Conservation (phyloP, 2,329 filamentous ascomycete species). For the Colletotrichum cuscutae region DNA sequence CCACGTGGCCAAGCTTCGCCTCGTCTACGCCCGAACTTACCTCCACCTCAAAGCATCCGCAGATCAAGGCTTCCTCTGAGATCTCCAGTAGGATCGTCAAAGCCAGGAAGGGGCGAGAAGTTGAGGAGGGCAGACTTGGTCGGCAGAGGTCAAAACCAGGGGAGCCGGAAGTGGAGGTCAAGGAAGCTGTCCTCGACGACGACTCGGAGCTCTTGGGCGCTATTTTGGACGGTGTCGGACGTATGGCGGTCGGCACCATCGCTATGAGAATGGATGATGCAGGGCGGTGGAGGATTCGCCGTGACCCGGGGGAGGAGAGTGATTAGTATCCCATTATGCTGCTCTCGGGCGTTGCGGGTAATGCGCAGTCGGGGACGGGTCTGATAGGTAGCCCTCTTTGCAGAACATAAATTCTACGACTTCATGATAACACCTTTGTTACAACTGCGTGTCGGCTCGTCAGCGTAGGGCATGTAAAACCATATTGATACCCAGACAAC, state of each 20-base stretch:
- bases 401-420: background rate
- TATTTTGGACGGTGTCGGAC: slow-evolving; percentile 49
- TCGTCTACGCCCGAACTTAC: too few relatives aligned
- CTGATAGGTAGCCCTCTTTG: background rate
- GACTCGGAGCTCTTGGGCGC: slow-evolving; percentile 46
- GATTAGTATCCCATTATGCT: background rate
- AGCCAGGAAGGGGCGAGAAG: background rate
- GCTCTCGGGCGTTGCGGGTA: background rate
- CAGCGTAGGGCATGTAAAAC: background rate
- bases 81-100: background rate
- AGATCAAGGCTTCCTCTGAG: background rate
- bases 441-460: background rate
- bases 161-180: background rate
- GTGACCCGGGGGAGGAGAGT: background rate
- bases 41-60: background rate
- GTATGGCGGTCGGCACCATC: slow-evolving; percentile 40
- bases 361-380: background rate
- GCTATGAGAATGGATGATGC: slow-evolving; percentile 49
- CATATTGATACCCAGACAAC: background rate
- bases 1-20: background rate
- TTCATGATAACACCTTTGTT: background rate
- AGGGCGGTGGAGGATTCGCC: slow-evolving; percentile 53
- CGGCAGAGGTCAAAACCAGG: background rate
- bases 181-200: slow-evolving; percentile 38
- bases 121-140: background rate